Base-by-base conservation (phyloP, 2,329 filamentous ascomycete species). In the Leptographium galeiforme region DNA sequence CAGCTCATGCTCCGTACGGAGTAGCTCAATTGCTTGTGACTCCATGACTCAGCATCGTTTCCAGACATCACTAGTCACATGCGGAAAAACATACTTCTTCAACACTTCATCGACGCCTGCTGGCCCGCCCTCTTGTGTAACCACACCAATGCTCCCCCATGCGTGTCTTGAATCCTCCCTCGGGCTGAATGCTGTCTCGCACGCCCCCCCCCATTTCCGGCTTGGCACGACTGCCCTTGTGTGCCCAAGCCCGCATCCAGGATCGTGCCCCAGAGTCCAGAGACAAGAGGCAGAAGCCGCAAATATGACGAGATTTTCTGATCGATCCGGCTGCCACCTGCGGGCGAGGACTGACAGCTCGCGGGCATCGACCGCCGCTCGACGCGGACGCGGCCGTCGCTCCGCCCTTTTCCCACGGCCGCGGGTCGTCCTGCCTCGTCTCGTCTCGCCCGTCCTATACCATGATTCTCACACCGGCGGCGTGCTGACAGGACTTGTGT, bases 251-350 rank as follows among this genome's bases (percentile, higher is more conserved):
- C 34, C 34, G 25, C 25, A 25, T 25, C 25, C 25, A 5, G 25
- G 41, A 44, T 45, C 43, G 12, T 45, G 19, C 43, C 43, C 4
- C 13, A n/a, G 7, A 8, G 13, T 16, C 8, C 8, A 25, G 40
- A 25, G 30, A n/a, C n/a, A 41, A 41, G 33, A 30, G 25, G 19
- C 33, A 38, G 11, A 8, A 45, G 49, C 4, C 36, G 14, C 34
- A 25, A 50, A 39, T 47, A 33, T 49, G 48, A 51, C 40, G n/a
- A 46, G 51, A 53, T 47, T 48, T 33, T 46, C 16, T 44, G 38
- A 52, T 53, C 51, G 46, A 53, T 53, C 46, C 51, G 32, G 18
- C 18, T 30, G 16, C n/a, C 19, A 12, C 25, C 49, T 53, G 51
- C 46, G 46, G 51, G 51, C 40, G 51, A 53, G 46, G 32, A 53